These are phyloP conservation scores for Penicillium sp. DNA, from an alignment of 2,329 filamentous ascomycete species.

Conservation along the genomic window DNA sequence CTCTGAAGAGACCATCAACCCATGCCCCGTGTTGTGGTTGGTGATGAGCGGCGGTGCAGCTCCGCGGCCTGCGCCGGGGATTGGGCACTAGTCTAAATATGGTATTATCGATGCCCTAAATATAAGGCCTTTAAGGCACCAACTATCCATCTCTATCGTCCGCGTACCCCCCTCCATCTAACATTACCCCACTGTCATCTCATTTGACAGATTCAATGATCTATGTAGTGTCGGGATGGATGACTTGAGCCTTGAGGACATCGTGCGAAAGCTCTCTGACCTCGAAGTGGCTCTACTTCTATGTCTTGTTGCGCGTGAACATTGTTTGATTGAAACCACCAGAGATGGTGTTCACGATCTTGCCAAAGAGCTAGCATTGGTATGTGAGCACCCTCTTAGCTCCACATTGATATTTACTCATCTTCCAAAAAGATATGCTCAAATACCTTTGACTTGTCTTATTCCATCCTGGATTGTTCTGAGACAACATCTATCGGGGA, in stretches of 20 bases:
- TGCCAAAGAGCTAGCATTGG: conserved; percentile 70
- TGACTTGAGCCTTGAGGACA: conserved; percentile 60
- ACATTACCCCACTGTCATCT: conserved; percentile 11
- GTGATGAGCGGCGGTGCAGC: conserved; percentile 8
- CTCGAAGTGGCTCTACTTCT: conserved; percentile 83
- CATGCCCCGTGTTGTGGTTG: conserved; percentile 20
- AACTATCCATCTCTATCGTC: conserved; percentile 1
- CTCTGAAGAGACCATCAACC: conserved; percentile 13
- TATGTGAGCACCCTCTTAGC: conserved; percentile 33
- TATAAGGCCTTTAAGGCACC: conserved; percentile 12
- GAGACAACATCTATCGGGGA: conserved; percentile 73
- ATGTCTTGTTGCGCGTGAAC: conserved; percentile 75
- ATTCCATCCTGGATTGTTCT: conserved; percentile 69
- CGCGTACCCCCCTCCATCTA: conserved; percentile 3
- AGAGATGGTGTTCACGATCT: conserved; percentile 62
- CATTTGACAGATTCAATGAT: not conserved
- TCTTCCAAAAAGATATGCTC: conserved; percentile 56
- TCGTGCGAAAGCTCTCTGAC: conserved; percentile 77
- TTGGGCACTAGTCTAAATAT: conserved; percentile 12
- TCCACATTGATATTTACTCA: not conserved
- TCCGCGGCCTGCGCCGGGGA: conserved; percentile 7
- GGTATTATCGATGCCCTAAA: not conserved
- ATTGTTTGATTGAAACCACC: conserved; percentile 81
- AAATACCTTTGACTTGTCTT: conserved; percentile 70
- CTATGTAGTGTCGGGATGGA: conserved; percentile 50